phyloP scores from a whole-genome alignment of 2,329 filamentous ascomycete species.

The Zymoseptoria ardabiliae region DNA sequence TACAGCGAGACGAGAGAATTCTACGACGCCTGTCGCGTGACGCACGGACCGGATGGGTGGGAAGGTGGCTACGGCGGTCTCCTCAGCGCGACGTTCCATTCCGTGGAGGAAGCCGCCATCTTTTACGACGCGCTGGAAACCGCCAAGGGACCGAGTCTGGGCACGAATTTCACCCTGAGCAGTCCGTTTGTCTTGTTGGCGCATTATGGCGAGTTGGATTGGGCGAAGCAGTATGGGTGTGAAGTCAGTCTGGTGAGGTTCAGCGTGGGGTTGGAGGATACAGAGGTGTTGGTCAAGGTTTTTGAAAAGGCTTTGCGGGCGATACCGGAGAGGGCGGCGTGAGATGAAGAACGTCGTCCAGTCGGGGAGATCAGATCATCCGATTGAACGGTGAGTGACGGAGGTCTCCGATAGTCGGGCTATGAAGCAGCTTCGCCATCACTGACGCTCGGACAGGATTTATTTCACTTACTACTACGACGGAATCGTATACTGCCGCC shows the following conservation, averaged over 20 bases:
- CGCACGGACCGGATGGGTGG: slow-evolving; percentile 57
- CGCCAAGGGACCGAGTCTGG: slow-evolving; percentile 87
- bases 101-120: slow-evolving; percentile 60
- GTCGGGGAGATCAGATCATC: too few relatives aligned
- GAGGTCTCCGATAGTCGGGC: too few relatives aligned
- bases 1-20: slow-evolving; percentile 58
- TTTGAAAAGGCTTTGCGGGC: slow-evolving; percentile 66
- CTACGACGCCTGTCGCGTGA: slow-evolving; percentile 72
- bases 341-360: too few relatives aligned
- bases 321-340: too few relatives aligned
- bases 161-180: slow-evolving; percentile 89
- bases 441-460: too few relatives aligned
- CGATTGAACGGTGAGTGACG: too few relatives aligned
- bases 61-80: slow-evolving; percentile 73
- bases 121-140: slow-evolving; percentile 86
- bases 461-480: too few relatives aligned
- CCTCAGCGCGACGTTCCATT: slow-evolving; percentile 73
- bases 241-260: slow-evolving; percentile 73
- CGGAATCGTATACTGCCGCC: too few relatives aligned
- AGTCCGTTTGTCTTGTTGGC: slow-evolving; percentile 80
- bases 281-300: slow-evolving; percentile 53
- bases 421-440: too few relatives aligned
- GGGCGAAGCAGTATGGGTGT: slow-evolving; percentile 76
- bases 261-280: slow-evolving; percentile 83
- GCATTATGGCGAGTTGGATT: slow-evolving; percentile 87